phyloP scores from a whole-genome alignment of 257 asterid species.

The Solanum infundibuliforme region DNA sequence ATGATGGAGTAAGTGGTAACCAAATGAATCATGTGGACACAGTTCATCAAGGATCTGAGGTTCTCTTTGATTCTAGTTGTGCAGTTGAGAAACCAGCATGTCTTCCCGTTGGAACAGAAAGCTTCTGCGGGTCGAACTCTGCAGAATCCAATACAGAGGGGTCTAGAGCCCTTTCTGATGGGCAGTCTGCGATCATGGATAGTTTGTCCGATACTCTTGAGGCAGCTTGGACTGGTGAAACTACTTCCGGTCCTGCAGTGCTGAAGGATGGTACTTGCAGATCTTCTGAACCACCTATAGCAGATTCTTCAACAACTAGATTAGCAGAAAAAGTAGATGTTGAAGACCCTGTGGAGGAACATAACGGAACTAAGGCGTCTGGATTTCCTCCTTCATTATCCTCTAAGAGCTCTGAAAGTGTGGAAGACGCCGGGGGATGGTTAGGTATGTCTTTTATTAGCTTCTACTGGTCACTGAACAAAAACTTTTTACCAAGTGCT shows the following conservation, averaged over 20 bases:
- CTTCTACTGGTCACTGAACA: conserved; percentile 63
- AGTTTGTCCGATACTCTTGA: conserved; percentile 72
- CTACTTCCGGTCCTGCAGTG: conserved; percentile 17
- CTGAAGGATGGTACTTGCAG: conserved; percentile 22
- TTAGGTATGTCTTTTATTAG: conserved; percentile 59
- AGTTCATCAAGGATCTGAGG: conserved; percentile 19
- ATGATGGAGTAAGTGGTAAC: conserved; percentile 7
- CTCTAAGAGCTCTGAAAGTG: conserved; percentile 34
- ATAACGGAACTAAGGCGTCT: conserved; percentile 19
- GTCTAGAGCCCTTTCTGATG: conserved; percentile 55
- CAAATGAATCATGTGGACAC: conserved; percentile 16
- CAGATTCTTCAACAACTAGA: conserved; percentile 28
- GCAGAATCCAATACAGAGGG: conserved; percentile 24
- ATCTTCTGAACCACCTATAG: conserved; percentile 27
- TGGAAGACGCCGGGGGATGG: conserved; percentile 60
- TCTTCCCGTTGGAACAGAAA: conserved; percentile 20
- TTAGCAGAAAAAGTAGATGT: conserved; percentile 32
- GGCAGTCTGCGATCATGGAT: conserved; percentile 33
- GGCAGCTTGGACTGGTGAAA: conserved; percentile 94
- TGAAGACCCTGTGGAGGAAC: conserved; percentile 42
- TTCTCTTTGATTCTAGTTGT: conserved; percentile 6
- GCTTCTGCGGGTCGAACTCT: conserved; percentile 24
- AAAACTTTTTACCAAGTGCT: conserved; percentile 35
- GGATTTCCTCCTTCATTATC: conserved; percentile 29
- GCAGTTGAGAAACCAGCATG: conserved; percentile 15